Evolutionary conservation across 139 green algal genomes (phyloP).

Genomic region (Chlorella vulgaris): DNA sequence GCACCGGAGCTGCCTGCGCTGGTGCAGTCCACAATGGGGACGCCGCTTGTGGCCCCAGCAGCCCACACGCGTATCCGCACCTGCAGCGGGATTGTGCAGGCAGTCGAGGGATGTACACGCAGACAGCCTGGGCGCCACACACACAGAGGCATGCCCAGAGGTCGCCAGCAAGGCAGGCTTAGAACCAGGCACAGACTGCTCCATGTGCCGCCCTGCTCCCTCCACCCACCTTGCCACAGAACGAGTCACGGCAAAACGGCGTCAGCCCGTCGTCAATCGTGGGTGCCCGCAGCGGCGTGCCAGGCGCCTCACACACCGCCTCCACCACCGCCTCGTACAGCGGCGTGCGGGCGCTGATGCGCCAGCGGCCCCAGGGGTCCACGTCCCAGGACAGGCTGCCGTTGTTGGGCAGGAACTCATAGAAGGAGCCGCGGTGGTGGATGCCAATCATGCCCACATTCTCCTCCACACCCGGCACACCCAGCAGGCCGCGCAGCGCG

Average conservation of each 20-base stretch:
- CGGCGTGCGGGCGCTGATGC: constrained; percentile 41
- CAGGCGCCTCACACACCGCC: constrained; percentile 57
- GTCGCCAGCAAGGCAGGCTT: not conserved
- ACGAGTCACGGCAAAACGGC: constrained; percentile 91
- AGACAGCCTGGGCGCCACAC: not conserved
- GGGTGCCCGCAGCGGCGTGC: constrained; percentile 76
- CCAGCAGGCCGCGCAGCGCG: constrained; percentile 55
- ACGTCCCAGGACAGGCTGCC: constrained; percentile 83
- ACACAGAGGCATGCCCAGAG: not conserved
- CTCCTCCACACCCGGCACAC: constrained; percentile 78
- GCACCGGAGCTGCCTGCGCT: constrained; percentile 57
- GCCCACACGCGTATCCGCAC: constrained; percentile 75
- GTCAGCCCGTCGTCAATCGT: constrained; percentile 79
- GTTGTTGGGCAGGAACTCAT: constrained; percentile 91
- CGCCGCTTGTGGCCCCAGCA: not conserved
- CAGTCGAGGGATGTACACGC: not conserved
- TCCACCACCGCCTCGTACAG: constrained; percentile 84
- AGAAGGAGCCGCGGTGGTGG: constrained; percentile 77
- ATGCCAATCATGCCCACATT: constrained; percentile 92
- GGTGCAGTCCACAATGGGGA: constrained; percentile 71
- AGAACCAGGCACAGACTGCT: not conserved
- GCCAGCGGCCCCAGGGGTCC: constrained; percentile 83
- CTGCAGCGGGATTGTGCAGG: not conserved
- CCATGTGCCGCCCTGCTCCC: too few relatives aligned
- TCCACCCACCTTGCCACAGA: constrained; percentile 68